Percentiles rank a stretch among this genome's conserved stretches.
phyloP scores from a whole-genome alignment of 768 basidiomycete species.

The Crucibulum laeve region DNA sequence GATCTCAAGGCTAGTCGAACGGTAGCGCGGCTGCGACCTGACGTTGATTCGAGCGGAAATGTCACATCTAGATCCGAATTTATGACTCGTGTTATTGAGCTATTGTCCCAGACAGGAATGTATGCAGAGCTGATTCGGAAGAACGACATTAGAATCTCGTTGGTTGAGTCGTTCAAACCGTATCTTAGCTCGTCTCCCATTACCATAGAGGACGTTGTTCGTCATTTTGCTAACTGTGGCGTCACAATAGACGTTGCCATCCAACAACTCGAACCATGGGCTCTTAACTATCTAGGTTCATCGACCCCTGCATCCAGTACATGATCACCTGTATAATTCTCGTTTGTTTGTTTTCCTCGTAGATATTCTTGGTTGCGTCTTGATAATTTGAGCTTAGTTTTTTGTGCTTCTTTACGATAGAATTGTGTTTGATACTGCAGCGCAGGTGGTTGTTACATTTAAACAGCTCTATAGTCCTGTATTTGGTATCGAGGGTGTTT shows the following conservation, averaged over 20 bases:
- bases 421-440: no score
- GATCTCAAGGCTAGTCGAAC: conserved; percentile 43
- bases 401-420: no score
- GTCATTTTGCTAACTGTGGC: conserved; percentile 39
- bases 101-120: conserved; percentile 35
- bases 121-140: conserved; percentile 33
- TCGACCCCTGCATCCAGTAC: not conserved
- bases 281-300: conserved; percentile 10
- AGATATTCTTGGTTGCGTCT: no score
- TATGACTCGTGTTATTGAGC: conserved; percentile 30
- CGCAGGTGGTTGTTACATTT: no score
- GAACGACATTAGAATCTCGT: conserved; percentile 27
- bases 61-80: conserved; percentile 32
- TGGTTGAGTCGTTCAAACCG: conserved; percentile 21
- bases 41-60: conserved; percentile 21
- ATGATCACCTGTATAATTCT: no score
- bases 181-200: conserved; percentile 26
- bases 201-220: conserved; percentile 27
- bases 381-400: no score
- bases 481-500: no score
- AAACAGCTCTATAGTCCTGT: no score
- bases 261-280: conserved; percentile 18
- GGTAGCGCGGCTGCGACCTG: conserved; percentile 44
- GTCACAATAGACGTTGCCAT: conserved; percentile 24
- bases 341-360: no score